Percentiles rank a stretch among this genome's conserved stretches.
These are phyloP conservation scores for Sinapis alba DNA, from an alignment of 441 rosid species.

Conservation along the genomic window DNA sequence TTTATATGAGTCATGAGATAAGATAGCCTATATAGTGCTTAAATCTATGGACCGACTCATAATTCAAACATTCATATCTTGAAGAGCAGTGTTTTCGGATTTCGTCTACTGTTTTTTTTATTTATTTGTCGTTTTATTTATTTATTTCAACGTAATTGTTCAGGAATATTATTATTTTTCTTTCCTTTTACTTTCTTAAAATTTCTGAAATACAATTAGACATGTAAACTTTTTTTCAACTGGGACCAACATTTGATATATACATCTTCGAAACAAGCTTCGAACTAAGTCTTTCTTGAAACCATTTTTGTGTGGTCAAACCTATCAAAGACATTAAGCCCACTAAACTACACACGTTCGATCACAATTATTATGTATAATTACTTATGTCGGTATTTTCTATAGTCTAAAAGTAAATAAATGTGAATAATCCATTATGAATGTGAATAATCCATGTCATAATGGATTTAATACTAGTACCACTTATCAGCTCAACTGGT, in stretches of 20 bases:
- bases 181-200: not conserved
- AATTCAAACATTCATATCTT: conserved; percentile 39
- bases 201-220: not conserved
- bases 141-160: not conserved
- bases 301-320: not conserved
- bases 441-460: not conserved
- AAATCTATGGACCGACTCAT: conserved; percentile 35
- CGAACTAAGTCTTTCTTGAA: not conserved
- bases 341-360: not conserved
- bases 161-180: not conserved
- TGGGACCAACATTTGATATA: not conserved
- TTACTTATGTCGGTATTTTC: not conserved
- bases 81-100: conserved; percentile 36
- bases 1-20: conserved; percentile 30
- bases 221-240: not conserved
- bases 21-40: conserved; percentile 31
- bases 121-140: conserved; percentile 8
- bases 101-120: conserved; percentile 18
- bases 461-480: not conserved
- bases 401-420: not conserved
- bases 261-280: not conserved
- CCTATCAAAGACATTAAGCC: not conserved
- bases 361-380: not conserved
- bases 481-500: not conserved
- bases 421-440: not conserved